A percentile compares a stretch with the other conserved stretches of the same genome.
phyloP scores from a whole-genome alignment of 2,329 filamentous ascomycete species.

The Penicillium paneum region DNA sequence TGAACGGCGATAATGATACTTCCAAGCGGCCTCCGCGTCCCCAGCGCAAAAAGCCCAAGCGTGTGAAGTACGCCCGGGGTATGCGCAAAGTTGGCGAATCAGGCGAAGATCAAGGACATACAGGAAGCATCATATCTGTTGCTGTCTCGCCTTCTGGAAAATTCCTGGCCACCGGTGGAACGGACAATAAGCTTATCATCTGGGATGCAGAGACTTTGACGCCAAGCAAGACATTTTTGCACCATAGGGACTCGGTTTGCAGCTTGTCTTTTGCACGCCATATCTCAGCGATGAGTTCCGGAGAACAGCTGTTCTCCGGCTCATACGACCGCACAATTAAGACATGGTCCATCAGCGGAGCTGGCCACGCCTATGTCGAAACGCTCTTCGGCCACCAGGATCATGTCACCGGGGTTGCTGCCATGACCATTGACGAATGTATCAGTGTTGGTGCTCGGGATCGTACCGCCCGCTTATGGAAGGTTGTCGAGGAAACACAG shows the following conservation, averaged over 20 bases:
- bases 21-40: constrained; percentile 56
- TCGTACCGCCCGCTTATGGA: constrained; percentile 89
- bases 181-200: constrained; percentile 78
- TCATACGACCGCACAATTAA: constrained; percentile 92
- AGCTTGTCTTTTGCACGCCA: constrained; percentile 80
- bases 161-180: constrained; percentile 85
- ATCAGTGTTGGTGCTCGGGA: constrained; percentile 88
- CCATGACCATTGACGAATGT: constrained; percentile 80
- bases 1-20: constrained; percentile 62
- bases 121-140: constrained; percentile 73
- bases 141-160: constrained; percentile 86
- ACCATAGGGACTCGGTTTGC: constrained; percentile 85
- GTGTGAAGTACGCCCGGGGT: constrained; percentile 49
- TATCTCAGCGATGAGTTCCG: constrained; percentile 53
- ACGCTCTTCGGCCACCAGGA: constrained; percentile 97
- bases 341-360: constrained; percentile 74
- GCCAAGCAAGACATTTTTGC: constrained; percentile 78
- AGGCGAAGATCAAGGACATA: constrained; percentile 65
- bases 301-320: constrained; percentile 85
- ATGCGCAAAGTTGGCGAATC: constrained; percentile 41
- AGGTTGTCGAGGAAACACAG: constrained; percentile 91
- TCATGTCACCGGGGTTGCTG: constrained; percentile 77
- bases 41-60: constrained; percentile 45
- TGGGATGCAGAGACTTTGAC: constrained; percentile 79
- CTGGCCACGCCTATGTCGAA: constrained; percentile 90